A percentile compares a stretch with the other conserved stretches of the same genome.
Conservation (phyloP, 2,329 filamentous ascomycete genomes). For the Dothistroma septosporum region DNA sequence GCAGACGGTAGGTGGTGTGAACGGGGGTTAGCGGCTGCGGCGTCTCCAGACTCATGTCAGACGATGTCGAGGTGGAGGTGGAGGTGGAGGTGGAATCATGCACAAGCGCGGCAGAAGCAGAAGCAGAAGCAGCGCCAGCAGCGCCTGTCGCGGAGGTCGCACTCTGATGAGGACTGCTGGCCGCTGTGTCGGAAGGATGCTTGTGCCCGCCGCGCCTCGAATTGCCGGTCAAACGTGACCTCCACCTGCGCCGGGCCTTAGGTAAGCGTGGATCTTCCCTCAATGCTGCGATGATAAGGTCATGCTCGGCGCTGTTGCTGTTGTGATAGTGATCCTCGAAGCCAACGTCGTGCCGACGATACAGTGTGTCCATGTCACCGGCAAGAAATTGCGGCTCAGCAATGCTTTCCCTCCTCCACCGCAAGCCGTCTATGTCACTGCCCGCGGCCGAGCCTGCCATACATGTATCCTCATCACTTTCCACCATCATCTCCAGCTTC, state of each 20-base stretch:
- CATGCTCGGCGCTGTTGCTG: background rate
- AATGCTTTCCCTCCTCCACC: background rate
- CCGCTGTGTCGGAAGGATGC: too few species aligned
- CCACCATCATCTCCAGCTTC: background rate
- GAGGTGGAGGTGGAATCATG: background rate
- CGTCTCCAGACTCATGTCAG: background rate
- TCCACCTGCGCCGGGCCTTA: background rate
- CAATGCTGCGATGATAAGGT: slow-evolving; percentile 1
- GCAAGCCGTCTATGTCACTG: background rate
- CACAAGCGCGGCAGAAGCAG: too few species aligned
- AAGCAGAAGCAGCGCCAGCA: background rate
- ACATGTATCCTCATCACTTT: background rate
- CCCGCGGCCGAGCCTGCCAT: background rate
- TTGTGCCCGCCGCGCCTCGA: background rate
- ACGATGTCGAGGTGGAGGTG: background rate
- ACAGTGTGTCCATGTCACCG: background rate
- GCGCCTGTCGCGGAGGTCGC: background rate
- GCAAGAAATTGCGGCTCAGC: background rate
- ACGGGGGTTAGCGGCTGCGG: background rate
- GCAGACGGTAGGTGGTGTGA: background rate
- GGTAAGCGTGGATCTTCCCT: background rate
- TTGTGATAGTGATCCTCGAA: background rate
- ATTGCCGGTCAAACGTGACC: background rate
- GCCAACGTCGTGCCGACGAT: background rate
- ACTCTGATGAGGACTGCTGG: background rate